Percentiles rank a stretch among this genome's conserved stretches.
phyloP scores from a whole-genome alignment of 371 early-diverging fungal genomes.

The Saksenaea vasiformis region DNA sequence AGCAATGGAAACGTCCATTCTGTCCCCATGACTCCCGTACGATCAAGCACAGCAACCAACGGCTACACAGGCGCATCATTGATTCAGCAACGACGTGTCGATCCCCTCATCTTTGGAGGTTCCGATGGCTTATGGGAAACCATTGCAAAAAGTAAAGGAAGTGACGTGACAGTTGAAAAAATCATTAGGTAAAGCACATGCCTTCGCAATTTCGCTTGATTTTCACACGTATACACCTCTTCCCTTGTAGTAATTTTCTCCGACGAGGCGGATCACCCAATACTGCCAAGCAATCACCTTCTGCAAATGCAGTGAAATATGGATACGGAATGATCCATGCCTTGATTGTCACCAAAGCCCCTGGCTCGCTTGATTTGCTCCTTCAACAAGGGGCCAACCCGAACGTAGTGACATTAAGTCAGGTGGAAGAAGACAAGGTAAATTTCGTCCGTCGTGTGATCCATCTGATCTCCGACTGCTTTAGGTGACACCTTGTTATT shows the following conservation, averaged over 20 bases:
- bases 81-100: slow-evolving; percentile 43
- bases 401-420: slow-evolving; percentile 40
- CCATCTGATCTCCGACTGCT: not conserved
- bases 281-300: slow-evolving; percentile 46
- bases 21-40: slow-evolving; percentile 25
- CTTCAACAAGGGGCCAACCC: slow-evolving; percentile 51
- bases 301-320: slow-evolving; percentile 30
- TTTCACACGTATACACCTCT: not conserved
- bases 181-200: slow-evolving; percentile 37
- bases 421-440: slow-evolving; percentile 42
- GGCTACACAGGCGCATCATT: slow-evolving; percentile 21
- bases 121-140: slow-evolving; percentile 52
- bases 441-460: not conserved
- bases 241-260: slow-evolving; percentile 36
- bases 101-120: slow-evolving; percentile 47
- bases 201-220: not conserved
- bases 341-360: slow-evolving; percentile 33
- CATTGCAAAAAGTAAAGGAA: slow-evolving; percentile 33
- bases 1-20: slow-evolving; percentile 12
- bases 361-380: slow-evolving; percentile 29
- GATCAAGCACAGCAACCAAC: slow-evolving; percentile 17
- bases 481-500: slow-evolving; percentile 40
- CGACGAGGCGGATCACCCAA: slow-evolving; percentile 54
- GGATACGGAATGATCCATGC: slow-evolving; percentile 53
- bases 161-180: slow-evolving; percentile 42